Evolutionary conservation across 2,329 filamentous ascomycete species (phyloP).

Genomic region (Neobulgaria alba): DNA sequence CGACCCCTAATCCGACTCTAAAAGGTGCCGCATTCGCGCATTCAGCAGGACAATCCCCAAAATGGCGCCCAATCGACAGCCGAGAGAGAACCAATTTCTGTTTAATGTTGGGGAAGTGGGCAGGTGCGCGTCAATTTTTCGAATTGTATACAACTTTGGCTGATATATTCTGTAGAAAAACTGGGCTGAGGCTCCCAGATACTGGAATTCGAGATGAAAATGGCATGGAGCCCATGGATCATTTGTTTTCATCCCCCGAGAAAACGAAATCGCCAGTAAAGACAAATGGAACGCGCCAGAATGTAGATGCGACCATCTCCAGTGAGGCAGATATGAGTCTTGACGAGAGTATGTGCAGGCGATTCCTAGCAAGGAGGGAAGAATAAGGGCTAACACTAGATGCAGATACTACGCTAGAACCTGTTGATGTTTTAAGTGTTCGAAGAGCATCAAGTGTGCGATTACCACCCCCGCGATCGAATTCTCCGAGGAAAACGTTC

Average conservation of each 20-base stretch:
- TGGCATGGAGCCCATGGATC: conserved; percentile 81
- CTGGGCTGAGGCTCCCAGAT: conserved; percentile 73
- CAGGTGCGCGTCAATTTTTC: too few species aligned
- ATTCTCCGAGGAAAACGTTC: conserved; percentile 29
- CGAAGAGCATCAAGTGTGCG: conserved; percentile 24
- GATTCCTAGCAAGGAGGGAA: not conserved
- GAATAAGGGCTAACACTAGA: not conserved
- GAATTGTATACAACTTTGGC: conserved; percentile 10
- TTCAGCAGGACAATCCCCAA: too few species aligned
- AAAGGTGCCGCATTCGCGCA: too few species aligned
- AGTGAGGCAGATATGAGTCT: conserved; percentile 55
- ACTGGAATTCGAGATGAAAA: conserved; percentile 77
- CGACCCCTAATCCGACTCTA: too few species aligned
- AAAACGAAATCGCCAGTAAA: conserved; percentile 6
- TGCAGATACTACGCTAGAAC: conserved; percentile 41
- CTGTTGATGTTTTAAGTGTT: conserved; percentile 35
- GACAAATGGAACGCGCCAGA: conserved; percentile 9
- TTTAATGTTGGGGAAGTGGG: conserved; percentile 45
- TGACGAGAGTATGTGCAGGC: conserved; percentile 43
- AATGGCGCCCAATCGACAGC: conserved; percentile 23
- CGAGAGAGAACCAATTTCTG: conserved; percentile 36
- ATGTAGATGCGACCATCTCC: conserved; percentile 36
- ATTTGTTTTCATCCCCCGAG: conserved; percentile 68
- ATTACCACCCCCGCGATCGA: conserved; percentile 27
- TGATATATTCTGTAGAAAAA: conserved; percentile 55